These are phyloP conservation scores for Gardenia jasminoides DNA, from an alignment of 257 asterid genomes.

Conservation along the genomic window DNA sequence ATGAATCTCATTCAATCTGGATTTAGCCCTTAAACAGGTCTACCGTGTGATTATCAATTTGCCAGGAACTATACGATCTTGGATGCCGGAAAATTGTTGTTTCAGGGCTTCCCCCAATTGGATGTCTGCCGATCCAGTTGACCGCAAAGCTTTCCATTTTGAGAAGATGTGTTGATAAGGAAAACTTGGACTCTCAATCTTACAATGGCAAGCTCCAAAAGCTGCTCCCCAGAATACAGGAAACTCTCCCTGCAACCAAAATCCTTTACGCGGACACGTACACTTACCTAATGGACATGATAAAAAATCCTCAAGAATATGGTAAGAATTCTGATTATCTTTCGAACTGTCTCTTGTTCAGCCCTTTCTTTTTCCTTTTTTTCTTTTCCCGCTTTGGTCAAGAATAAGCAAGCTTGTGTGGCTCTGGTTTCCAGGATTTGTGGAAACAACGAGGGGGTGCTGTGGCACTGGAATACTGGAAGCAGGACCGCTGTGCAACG, in stretches of 20 bases:
- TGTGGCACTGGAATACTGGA: constrained; percentile 31
- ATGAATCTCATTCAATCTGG: too few relatives aligned
- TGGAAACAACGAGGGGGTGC: constrained; percentile 29
- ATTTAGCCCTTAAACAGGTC: too few relatives aligned
- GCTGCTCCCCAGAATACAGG: constrained; percentile 4
- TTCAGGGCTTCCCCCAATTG: constrained; percentile 30
- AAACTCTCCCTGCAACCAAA: constrained; percentile 23
- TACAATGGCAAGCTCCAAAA: constrained; percentile 21
- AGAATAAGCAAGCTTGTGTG: not conserved
- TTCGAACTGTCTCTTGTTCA: not conserved
- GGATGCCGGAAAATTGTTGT: constrained; percentile 26
- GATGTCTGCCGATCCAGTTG: constrained; percentile 33
- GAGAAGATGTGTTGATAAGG: constrained; percentile 19
- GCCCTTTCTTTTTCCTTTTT: too few relatives aligned
- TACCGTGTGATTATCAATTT: not conserved
- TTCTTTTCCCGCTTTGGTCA: too few relatives aligned
- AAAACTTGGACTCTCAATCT: constrained; percentile 19
- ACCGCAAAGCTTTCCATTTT: constrained; percentile 6
- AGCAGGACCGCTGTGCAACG: constrained; percentile 21
- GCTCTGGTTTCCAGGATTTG: constrained; percentile 19
- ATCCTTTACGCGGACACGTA: constrained; percentile 20
- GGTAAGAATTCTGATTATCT: constrained; percentile 6
- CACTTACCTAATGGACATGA: constrained; percentile 18
- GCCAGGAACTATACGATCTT: constrained; percentile 22
- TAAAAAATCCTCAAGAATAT: constrained; percentile 19